A percentile compares a stretch with the other conserved stretches of the same genome.
Evolutionary conservation across 805 yeast genomes (phyloP).

Genomic region (Zygoascus bituminiphila): DNA sequence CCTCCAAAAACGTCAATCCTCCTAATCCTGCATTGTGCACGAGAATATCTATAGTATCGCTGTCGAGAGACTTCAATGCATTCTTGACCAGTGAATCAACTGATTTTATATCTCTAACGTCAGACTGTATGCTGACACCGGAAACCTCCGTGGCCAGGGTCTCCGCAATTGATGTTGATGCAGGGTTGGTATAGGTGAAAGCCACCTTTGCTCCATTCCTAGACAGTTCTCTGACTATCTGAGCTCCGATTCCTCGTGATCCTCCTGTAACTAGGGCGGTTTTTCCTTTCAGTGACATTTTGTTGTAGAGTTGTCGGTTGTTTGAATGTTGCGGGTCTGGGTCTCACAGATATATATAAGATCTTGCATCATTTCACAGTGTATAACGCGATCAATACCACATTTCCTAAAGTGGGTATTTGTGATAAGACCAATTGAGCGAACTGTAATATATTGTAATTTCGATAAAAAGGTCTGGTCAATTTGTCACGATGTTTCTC

Average conservation of each 20-base stretch:
- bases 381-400: neutral
- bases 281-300: slow-evolving; percentile 26
- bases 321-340: neutral
- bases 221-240: slow-evolving; percentile 40
- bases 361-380: neutral
- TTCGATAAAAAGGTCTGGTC: neutral
- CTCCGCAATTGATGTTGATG: slow-evolving; percentile 9
- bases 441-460: neutral
- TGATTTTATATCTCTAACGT: slow-evolving; percentile 8
- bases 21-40: slow-evolving; percentile 32
- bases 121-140: slow-evolving; percentile 11
- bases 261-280: slow-evolving; percentile 38
- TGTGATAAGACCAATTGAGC: neutral
- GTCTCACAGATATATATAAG: neutral
- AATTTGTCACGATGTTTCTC: neutral
- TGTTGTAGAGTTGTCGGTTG: neutral
- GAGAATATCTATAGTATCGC: slow-evolving; percentile 24
- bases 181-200: slow-evolving; percentile 14
- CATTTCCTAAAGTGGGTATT: neutral
- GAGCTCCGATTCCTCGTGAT: slow-evolving; percentile 45
- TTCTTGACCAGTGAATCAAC: slow-evolving; percentile 6
- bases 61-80: slow-evolving; percentile 1
- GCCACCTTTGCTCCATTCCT: slow-evolving; percentile 38
- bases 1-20: slow-evolving; percentile 5
- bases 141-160: slow-evolving; percentile 8